A percentile compares a stretch with the other conserved stretches of the same genome.
phyloP scores from a whole-genome alignment of 164 flowering plant species.

The Dillenia suffruticosa region DNA sequence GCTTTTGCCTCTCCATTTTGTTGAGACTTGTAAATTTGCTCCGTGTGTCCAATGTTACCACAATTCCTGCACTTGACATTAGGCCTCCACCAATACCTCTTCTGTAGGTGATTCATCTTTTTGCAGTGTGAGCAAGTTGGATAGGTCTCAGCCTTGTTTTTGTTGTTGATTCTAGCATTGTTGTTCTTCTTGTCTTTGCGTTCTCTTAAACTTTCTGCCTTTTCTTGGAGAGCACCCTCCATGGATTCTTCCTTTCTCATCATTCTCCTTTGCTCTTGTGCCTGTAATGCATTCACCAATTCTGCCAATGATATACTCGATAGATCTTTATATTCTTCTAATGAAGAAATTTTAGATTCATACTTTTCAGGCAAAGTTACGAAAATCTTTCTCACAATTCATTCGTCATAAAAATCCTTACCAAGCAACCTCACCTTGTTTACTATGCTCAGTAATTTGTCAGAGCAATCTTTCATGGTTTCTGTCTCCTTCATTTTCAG shows the following conservation, averaged over 20 bases:
- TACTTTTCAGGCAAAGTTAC: constrained; percentile 3
- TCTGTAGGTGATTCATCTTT: constrained; percentile 4
- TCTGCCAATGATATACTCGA: constrained; percentile 2
- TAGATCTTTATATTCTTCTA: background rate
- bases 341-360: constrained; percentile 5
- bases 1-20: background rate
- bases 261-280: constrained; percentile 3
- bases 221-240: constrained; percentile 8
- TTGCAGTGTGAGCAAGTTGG: constrained; percentile 1
- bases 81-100: constrained; percentile 5
- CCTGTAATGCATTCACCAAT: constrained; percentile 9
- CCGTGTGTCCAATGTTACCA: background rate
- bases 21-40: background rate
- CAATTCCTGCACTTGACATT: constrained; percentile 2
- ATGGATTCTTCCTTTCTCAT: background rate
- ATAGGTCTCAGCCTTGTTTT: background rate
- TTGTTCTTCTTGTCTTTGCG: background rate
- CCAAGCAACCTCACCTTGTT: constrained; percentile 2
- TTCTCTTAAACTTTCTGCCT: background rate
- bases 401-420: background rate
- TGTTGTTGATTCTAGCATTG: too few relatives aligned
- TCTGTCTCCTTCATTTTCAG: background rate
- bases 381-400: constrained; percentile 5
- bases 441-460: background rate
- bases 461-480: background rate